Evolutionary conservation across 371 early-diverging fungal genomes (phyloP).

Genomic region (Furculomyces boomerangus): DNA sequence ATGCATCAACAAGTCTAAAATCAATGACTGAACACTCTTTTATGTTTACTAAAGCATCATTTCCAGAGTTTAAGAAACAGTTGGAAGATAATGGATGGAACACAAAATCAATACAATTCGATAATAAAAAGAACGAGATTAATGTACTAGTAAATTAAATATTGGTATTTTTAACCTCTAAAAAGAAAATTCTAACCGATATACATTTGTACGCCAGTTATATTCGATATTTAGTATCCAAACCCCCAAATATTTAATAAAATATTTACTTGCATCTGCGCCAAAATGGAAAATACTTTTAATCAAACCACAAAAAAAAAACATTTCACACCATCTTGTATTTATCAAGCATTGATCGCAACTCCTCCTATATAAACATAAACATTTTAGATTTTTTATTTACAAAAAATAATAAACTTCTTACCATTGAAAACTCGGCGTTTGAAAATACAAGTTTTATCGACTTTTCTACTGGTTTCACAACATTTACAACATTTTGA

Average conservation of each 20-base stretch:
- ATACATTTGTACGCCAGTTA: no score
- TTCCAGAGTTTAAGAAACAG: neutral
- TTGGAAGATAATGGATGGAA: neutral
- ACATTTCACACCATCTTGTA: no score
- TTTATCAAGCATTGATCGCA: neutral
- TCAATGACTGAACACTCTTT: neutral
- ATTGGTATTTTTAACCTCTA: neutral
- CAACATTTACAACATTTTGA: constrained; percentile 3
- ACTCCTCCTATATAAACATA: neutral
- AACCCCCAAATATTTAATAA: no score
- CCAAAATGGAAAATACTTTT: no score
- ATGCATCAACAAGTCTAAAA: neutral
- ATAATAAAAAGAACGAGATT: neutral
- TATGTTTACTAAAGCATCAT: neutral
- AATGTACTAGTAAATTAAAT: neutral
- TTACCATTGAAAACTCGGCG: constrained; percentile 16
- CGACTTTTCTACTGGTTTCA: constrained; percentile 5
- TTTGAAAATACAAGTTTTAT: constrained; percentile 18
- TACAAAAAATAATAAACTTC: constrained; percentile 1
- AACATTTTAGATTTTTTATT: neutral
- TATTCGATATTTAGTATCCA: no score
- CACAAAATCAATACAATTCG: neutral
- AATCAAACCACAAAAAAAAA: no score
- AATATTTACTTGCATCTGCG: no score
- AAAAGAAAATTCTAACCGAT: constrained; percentile 12